Evolutionary conservation across 345 rosid genomes (phyloP).

Genomic region (Populus deltoides): DNA sequence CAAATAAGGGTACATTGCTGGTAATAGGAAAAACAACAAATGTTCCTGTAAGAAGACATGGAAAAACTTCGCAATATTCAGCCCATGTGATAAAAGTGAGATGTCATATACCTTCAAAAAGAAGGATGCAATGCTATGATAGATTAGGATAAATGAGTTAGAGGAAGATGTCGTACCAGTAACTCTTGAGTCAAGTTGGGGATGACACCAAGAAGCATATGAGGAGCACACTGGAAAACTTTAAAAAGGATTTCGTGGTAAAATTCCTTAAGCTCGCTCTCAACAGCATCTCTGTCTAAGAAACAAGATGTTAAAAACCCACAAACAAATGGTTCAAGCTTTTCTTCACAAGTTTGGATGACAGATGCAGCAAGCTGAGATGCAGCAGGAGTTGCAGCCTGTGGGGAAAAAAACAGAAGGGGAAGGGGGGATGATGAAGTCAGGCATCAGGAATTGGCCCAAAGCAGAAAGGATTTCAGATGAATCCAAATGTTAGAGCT

Average conservation of each 20-base stretch:
- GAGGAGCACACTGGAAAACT: constrained; percentile 70
- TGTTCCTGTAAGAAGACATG: background rate
- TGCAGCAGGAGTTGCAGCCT: constrained; percentile 56
- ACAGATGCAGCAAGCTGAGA: constrained; percentile 74
- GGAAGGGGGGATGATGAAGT: background rate
- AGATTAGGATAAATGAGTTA: constrained; percentile 7
- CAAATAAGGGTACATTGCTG: background rate
- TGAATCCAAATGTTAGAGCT: background rate
- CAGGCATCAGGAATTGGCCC: background rate
- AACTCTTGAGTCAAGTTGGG: constrained; percentile 75
- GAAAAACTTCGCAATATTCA: constrained; percentile 1
- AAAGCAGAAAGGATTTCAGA: background rate
- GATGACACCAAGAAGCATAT: constrained; percentile 68
- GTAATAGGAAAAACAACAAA: background rate
- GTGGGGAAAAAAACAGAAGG: constrained; percentile 17
- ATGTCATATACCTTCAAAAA: too few species aligned
- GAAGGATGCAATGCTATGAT: background rate
- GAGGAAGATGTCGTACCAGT: constrained; percentile 42
- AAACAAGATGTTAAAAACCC: constrained; percentile 73
- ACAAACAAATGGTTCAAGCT: constrained; percentile 68
- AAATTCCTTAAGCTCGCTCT: constrained; percentile 61
- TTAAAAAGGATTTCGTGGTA: constrained; percentile 76
- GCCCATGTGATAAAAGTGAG: background rate
- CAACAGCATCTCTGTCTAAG: constrained; percentile 59
- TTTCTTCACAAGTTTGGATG: constrained; percentile 61